These are phyloP conservation scores for Artemisia tridentata DNA, from an alignment of 129 eudicot genomes.

Conservation along the genomic window DNA sequence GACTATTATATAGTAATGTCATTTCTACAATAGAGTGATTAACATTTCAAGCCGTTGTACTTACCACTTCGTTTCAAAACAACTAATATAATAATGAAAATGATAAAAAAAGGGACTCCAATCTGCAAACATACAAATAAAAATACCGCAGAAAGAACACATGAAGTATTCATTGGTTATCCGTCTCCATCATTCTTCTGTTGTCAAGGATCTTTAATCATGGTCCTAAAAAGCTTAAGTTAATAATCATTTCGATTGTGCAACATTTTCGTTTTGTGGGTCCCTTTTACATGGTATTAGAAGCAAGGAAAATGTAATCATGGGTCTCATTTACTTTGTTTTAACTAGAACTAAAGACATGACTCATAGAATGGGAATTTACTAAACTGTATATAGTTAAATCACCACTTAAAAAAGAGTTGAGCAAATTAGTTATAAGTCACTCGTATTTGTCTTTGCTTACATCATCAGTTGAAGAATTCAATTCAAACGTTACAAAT, in stretches of 20 bases:
- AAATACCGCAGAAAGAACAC: background rate
- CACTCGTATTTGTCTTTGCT: constrained; percentile 21
- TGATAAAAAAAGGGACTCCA: background rate
- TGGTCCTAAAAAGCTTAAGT: background rate
- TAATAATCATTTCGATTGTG: background rate
- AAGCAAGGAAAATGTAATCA: background rate
- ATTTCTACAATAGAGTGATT: constrained; percentile 11
- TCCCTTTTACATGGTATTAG: background rate
- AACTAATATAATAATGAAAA: constrained; percentile 2
- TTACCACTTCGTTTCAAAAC: constrained; percentile 8
- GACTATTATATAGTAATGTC: constrained; percentile 7
- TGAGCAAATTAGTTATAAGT: background rate
- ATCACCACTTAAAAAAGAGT: background rate
- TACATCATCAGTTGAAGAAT: constrained; percentile 27
- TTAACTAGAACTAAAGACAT: constrained; percentile 2
- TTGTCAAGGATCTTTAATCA: too few species aligned
- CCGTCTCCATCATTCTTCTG: too few species aligned
- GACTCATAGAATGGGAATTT: constrained; percentile 4
- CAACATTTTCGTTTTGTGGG: background rate
- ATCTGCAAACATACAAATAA: background rate
- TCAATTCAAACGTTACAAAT: constrained; percentile 27
- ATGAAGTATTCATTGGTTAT: background rate
- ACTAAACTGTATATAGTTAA: constrained; percentile 9
- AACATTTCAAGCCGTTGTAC: background rate
- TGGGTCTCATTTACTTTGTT: constrained; percentile 3